These are phyloP conservation scores for Elsinoe fawcettii DNA, from an alignment of 2,329 filamentous ascomycete species.

Conservation along the genomic window DNA sequence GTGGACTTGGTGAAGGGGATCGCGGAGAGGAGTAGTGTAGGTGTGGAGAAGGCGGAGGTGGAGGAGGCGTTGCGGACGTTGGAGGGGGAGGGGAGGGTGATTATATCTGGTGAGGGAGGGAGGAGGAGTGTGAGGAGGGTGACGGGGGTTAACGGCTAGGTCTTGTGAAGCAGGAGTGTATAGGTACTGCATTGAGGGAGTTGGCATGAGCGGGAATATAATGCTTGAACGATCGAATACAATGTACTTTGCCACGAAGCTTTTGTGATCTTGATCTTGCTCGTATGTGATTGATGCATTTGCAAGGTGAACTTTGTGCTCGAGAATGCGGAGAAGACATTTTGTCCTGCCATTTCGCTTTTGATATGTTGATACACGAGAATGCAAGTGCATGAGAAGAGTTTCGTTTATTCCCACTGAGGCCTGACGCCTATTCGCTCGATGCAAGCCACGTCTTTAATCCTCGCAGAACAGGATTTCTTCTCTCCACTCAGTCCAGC, in stretches of 20 bases:
- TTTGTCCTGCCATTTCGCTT: neutral
- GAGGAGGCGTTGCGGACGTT: conserved; percentile 69
- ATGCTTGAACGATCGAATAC: neutral
- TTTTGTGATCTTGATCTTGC: neutral
- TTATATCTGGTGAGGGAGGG: conserved; percentile 74
- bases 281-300: neutral
- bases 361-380: neutral
- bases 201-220: neutral
- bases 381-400: conserved; percentile 4
- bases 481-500: neutral
- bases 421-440: conserved; percentile 1
- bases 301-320: no score
- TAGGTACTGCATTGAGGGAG: neutral
- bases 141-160: conserved; percentile 41
- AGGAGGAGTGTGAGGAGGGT: conserved; percentile 75
- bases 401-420: neutral
- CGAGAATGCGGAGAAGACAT: no score
- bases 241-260: neutral
- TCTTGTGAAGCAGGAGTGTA: neutral
- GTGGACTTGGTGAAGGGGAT: conserved; percentile 69
- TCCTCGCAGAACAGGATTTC: neutral
- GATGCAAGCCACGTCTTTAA: neutral
- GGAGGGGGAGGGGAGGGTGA: conserved; percentile 77
- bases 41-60: conserved; percentile 73
- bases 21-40: conserved; percentile 58